These are phyloP conservation scores for Penicillium goetzii DNA, from an alignment of 495 filamentous ascomycete species.

Conservation along the genomic window DNA sequence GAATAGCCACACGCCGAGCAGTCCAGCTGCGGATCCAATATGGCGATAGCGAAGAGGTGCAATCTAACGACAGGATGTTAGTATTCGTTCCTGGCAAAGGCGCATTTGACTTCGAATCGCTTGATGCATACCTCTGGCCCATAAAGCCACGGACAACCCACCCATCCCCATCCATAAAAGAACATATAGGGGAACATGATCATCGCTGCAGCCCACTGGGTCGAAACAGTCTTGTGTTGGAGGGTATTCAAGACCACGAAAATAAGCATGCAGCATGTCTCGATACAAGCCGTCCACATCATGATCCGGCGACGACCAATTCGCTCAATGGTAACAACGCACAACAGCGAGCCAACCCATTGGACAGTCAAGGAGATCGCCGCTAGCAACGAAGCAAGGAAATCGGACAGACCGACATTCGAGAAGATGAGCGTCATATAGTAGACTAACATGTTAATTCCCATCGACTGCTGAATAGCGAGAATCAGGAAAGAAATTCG, in stretches of 20 bases:
- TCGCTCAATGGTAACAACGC: conserved; percentile 25
- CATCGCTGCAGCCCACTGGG: conserved; percentile 27
- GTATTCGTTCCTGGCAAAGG: background rate
- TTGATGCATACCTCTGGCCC: conserved; percentile 23
- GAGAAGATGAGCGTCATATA: conserved; percentile 36
- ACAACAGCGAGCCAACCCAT: background rate
- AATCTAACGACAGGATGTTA: conserved; percentile 14
- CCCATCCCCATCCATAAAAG: conserved; percentile 34
- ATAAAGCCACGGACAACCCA: conserved; percentile 36
- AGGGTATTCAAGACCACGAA: conserved; percentile 28
- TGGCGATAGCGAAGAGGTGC: conserved; percentile 35
- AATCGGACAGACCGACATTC: conserved; percentile 31
- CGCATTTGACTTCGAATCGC: background rate
- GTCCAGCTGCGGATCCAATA: conserved; percentile 30
- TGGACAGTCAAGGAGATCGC: conserved; percentile 31
- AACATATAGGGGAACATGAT: conserved; percentile 29
- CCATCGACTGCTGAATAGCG: conserved; percentile 35
- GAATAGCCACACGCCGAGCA: conserved; percentile 35
- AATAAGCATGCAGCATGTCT: conserved; percentile 29
- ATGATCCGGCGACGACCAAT: conserved; percentile 35
- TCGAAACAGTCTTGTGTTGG: conserved; percentile 18
- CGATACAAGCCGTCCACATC: conserved; percentile 26
- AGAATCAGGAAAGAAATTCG: conserved; percentile 34
- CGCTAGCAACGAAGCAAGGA: conserved; percentile 32
- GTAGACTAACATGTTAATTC: conserved; percentile 36